phyloP scores from a whole-genome alignment of 108 stramenopile species.

The Bacterosira constricta region DNA sequence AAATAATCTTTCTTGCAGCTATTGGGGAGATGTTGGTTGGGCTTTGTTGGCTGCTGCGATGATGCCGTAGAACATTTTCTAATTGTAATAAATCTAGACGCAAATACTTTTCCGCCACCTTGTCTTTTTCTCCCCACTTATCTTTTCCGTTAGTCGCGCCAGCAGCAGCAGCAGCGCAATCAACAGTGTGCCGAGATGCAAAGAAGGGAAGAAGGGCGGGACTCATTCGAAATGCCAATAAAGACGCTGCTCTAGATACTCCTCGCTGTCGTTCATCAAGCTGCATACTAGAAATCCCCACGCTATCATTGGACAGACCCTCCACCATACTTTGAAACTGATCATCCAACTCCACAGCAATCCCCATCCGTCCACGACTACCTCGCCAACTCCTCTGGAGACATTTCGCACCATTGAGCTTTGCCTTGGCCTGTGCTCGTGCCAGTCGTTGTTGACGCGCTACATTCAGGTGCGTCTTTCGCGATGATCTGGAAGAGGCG shows the following conservation, averaged over 20 bases:
- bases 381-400: conserved; percentile 41
- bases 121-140: background rate
- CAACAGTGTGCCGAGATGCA: background rate
- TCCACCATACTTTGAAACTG: background rate
- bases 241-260: background rate
- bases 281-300: background rate
- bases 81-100: conserved; percentile 27
- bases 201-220: conserved; percentile 28
- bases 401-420: conserved; percentile 3
- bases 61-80: background rate
- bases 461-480: conserved; percentile 11
- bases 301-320: background rate
- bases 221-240: conserved; percentile 37
- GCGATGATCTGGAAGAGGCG: conserved; percentile 14
- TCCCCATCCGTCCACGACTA: conserved; percentile 17
- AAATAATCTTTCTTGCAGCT: conserved; percentile 16
- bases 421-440: conserved; percentile 28
- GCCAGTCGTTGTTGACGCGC: conserved; percentile 31
- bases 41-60: background rate
- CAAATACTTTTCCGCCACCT: conserved; percentile 2
- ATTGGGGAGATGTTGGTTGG: background rate
- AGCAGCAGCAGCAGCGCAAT: background rate
- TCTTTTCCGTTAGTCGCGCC: background rate
- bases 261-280: background rate
- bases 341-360: conserved; percentile 8